Percentiles rank a stretch among this genome's conserved stretches.
phyloP scores from a whole-genome alignment of 371 early-diverging fungal genomes.

The Lichtheimia ramosa region DNA sequence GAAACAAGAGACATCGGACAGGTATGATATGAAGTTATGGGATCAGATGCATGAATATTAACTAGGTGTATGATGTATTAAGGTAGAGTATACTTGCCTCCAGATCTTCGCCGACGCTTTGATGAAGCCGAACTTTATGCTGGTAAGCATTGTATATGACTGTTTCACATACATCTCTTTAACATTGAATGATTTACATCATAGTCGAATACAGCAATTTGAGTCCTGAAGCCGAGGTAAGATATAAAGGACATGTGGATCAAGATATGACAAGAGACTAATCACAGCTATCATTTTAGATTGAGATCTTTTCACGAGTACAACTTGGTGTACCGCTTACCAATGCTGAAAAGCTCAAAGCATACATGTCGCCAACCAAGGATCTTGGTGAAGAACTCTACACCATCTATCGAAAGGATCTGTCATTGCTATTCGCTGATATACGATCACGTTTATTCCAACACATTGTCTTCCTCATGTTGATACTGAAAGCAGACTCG shows the following conservation, averaged over 20 bases:
- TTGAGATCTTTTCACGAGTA: constrained; percentile 35
- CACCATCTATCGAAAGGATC: not conserved
- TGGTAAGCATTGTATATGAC: constrained; percentile 19
- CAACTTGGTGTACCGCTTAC: constrained; percentile 36
- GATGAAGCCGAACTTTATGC: constrained; percentile 21
- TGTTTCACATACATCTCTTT: too few species aligned
- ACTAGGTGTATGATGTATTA: not conserved
- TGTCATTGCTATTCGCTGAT: constrained; percentile 4
- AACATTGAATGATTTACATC: not conserved
- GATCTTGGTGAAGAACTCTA: constrained; percentile 1
- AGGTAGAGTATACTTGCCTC: not conserved
- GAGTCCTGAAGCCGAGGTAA: constrained; percentile 32
- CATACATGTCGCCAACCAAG: constrained; percentile 20
- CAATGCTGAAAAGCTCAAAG: constrained; percentile 29
- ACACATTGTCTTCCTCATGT: constrained; percentile 7
- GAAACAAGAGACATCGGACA: not conserved
- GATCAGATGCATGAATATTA: constrained; percentile 1
- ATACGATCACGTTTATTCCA: constrained; percentile 2
- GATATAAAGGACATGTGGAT: not conserved
- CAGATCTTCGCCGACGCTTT: constrained; percentile 16
- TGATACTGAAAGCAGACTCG: constrained; percentile 4
- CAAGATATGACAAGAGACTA: not conserved
- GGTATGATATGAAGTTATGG: not conserved
- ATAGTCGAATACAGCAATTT: constrained; percentile 32
- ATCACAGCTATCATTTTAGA: constrained; percentile 18